A percentile compares a stretch with the other conserved stretches of the same genome.
phyloP scores from a whole-genome alignment of 208 protist genomes.

The Leishmania gerbilli region DNA sequence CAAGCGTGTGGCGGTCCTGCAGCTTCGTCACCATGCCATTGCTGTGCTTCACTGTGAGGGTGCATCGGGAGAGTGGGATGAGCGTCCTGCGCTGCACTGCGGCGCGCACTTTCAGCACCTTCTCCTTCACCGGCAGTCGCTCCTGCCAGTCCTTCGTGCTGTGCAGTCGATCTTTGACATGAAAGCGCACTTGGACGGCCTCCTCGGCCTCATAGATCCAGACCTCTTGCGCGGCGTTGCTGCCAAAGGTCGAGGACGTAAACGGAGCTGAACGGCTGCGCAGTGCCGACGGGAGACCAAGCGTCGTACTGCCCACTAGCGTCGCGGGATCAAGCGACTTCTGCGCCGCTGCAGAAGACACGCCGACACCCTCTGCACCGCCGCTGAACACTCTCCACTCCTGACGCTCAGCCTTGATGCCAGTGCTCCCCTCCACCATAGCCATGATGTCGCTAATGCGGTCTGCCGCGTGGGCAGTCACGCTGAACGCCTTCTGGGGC shows the following conservation, averaged over 20 bases:
- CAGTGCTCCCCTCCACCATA: slow-evolving; percentile 80
- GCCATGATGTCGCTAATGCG: slow-evolving; percentile 71
- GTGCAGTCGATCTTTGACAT: slow-evolving; percentile 39
- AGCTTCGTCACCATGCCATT: slow-evolving; percentile 30
- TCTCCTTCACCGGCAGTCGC: slow-evolving; percentile 58
- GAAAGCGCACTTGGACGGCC: slow-evolving; percentile 53
- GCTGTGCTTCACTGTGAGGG: slow-evolving; percentile 34
- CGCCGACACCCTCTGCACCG: neutral
- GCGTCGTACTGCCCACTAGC: slow-evolving; percentile 54
- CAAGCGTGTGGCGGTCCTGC: slow-evolving; percentile 73
- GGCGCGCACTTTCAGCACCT: slow-evolving; percentile 76
- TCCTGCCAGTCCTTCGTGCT: slow-evolving; percentile 72
- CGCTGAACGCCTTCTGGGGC: slow-evolving; percentile 73
- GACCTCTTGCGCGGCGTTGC: slow-evolving; percentile 41
- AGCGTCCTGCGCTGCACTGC: slow-evolving; percentile 78
- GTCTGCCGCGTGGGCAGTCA: slow-evolving; percentile 85
- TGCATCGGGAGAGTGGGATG: slow-evolving; percentile 85
- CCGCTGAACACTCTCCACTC: slow-evolving; percentile 57
- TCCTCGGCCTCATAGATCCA: slow-evolving; percentile 73
- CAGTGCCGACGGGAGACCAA: slow-evolving; percentile 52
- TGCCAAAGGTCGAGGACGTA: neutral
- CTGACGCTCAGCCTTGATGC: slow-evolving; percentile 72
- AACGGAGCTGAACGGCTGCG: neutral
- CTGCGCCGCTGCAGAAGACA: slow-evolving; percentile 5
- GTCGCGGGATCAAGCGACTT: slow-evolving; percentile 43